Evolutionary conservation across 2,329 filamentous ascomycete genomes (phyloP).

Genomic region (Corynespora cassiicola): DNA sequence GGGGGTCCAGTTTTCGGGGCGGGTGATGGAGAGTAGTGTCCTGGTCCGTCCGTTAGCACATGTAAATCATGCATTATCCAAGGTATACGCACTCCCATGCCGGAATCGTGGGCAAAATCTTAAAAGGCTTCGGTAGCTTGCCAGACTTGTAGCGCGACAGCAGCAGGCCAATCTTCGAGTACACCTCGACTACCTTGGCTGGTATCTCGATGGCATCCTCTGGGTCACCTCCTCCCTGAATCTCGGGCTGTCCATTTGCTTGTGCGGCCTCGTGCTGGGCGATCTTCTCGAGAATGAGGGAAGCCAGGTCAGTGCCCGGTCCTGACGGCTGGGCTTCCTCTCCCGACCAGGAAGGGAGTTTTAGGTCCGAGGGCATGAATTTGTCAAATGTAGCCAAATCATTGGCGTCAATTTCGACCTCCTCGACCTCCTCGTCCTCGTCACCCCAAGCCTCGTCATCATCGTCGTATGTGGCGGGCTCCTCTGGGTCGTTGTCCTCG

Average conservation of each 20-base stretch:
- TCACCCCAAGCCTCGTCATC: constrained; percentile 74
- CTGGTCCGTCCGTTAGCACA: too few relatives aligned
- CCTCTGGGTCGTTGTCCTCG: constrained; percentile 47
- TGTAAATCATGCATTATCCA: too few relatives aligned
- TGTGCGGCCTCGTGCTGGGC: constrained; percentile 83
- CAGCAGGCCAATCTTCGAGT: constrained; percentile 88
- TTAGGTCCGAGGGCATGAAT: constrained; percentile 79
- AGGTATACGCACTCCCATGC: too few relatives aligned
- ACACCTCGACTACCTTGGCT: constrained; percentile 91
- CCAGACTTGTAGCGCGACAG: constrained; percentile 93
- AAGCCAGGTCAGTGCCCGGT: constrained; percentile 78
- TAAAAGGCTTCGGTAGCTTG: constrained; percentile 97
- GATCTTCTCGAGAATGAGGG: constrained; percentile 93
- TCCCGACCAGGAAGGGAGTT: constrained; percentile 74
- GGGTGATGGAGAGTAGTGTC: constrained; percentile 83
- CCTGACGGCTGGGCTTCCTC: constrained; percentile 47
- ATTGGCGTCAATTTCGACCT: constrained; percentile 81
- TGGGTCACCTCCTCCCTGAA: constrained; percentile 63
- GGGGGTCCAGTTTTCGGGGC: constrained; percentile 77
- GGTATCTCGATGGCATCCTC: constrained; percentile 88
- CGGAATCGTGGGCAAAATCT: constrained; percentile 90
- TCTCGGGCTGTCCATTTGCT: constrained; percentile 48
- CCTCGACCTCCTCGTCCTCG: constrained; percentile 72
- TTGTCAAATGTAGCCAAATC: constrained; percentile 91
- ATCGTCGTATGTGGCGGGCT: constrained; percentile 60